phyloP scores from a whole-genome alignment of 768 basidiomycete species.

The Nevesoporus exiguus region DNA sequence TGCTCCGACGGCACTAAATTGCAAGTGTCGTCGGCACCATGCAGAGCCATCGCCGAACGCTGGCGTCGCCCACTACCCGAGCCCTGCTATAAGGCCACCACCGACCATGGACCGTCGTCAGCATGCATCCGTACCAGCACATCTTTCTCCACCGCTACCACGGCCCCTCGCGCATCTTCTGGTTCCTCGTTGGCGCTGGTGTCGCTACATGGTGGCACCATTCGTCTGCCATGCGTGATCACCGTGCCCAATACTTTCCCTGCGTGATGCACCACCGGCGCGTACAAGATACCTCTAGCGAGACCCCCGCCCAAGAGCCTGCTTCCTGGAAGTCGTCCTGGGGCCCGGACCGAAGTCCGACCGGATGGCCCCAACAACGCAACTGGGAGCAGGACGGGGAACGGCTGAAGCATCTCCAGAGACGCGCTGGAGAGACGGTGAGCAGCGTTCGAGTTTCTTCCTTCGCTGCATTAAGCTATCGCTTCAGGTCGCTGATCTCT shows the following conservation, averaged over 20 bases:
- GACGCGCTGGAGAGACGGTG: constrained; percentile 51
- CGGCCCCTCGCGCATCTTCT: constrained; percentile 58
- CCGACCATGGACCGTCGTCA: constrained; percentile 1
- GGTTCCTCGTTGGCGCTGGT: constrained; percentile 64
- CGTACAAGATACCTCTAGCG: constrained; percentile 8
- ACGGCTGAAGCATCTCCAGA: constrained; percentile 42
- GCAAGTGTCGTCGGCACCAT: constrained; percentile 14
- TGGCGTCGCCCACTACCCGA: constrained; percentile 17
- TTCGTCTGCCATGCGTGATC: constrained; percentile 42
- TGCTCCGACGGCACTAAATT: constrained; percentile 18
- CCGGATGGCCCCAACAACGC: constrained; percentile 24
- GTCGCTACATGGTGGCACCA: constrained; percentile 36
- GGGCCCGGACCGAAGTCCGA: constrained; percentile 8
- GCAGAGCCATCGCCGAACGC: constrained; percentile 20
- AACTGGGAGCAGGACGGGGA: constrained; percentile 49
- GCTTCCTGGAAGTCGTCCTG: constrained; percentile 1
- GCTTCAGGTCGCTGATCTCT: constrained; percentile 52
- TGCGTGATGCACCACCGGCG: constrained; percentile 26
- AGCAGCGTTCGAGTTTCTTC: constrained; percentile 10
- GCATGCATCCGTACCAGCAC: constrained; percentile 24
- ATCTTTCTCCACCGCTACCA: constrained; percentile 31
- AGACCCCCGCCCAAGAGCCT: constrained; percentile 6
- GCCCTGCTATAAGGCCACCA: constrained; percentile 11
- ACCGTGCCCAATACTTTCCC: constrained; percentile 32
- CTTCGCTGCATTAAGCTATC: not conserved